A percentile compares a stretch with the other conserved stretches of the same genome.
These are phyloP conservation scores for Cryptococcus sp. DNA, from an alignment of 1,284 basidiomycete genomes.

Conservation along the genomic window DNA sequence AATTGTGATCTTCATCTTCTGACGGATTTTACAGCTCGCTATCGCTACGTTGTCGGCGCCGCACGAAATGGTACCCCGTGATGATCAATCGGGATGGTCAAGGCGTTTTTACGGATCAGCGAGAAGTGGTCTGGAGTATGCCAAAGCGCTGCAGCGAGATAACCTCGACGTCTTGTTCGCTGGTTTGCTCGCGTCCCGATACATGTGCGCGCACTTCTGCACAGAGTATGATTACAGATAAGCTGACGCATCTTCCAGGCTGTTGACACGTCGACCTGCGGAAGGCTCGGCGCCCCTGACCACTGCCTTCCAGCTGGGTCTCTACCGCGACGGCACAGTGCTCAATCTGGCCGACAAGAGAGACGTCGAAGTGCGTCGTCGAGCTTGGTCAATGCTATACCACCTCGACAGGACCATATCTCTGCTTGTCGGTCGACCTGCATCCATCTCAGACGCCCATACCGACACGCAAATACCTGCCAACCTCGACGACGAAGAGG, in stretches of 20 bases:
- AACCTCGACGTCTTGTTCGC: conserved; percentile 55
- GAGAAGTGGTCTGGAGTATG: conserved; percentile 52
- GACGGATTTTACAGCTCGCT: conserved; percentile 41
- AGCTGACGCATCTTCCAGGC: conserved; percentile 30
- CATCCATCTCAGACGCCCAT: conserved; percentile 53
- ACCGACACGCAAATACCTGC: conserved; percentile 54
- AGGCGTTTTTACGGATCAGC: conserved; percentile 53
- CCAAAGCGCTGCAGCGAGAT: conserved; percentile 54
- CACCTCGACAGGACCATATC: conserved; percentile 54
- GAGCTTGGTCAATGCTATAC: conserved; percentile 54
- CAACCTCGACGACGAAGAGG: conserved; percentile 55
- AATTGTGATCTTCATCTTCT: not conserved
- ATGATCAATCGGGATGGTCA: conserved; percentile 51
- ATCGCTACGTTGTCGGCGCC: conserved; percentile 53
- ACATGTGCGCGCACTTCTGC: conserved; percentile 43
- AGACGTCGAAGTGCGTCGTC: conserved; percentile 54
- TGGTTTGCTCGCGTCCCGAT: conserved; percentile 53
- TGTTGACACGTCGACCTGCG: conserved; percentile 53
- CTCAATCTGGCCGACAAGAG: conserved; percentile 52
- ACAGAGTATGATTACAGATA: not conserved
- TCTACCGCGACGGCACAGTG: conserved; percentile 54
- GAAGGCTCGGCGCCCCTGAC: conserved; percentile 54
- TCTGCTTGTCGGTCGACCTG: conserved; percentile 53
- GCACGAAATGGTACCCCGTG: conserved; percentile 46
- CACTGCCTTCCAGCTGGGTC: conserved; percentile 54